These are phyloP conservation scores for Hypoxylon rubiginosum DNA, from an alignment of 2,329 filamentous ascomycete genomes.

Conservation along the genomic window DNA sequence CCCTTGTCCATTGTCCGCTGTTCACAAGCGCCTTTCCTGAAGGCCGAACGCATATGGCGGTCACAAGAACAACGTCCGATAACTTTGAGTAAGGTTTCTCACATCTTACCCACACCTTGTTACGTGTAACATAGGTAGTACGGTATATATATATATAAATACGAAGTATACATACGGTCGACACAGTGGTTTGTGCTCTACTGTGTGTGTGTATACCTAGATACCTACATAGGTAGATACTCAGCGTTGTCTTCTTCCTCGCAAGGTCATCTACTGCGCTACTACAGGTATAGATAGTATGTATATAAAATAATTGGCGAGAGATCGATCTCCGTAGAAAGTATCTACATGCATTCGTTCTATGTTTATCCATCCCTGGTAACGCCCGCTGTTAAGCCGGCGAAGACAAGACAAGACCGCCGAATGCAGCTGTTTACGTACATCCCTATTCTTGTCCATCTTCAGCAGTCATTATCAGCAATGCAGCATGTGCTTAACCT, in stretches of 20 bases:
- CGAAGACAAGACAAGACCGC: conserved; percentile 45
- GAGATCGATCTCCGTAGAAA: conserved; percentile 42
- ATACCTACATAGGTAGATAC: no score
- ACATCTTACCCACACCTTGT: conserved; percentile 22
- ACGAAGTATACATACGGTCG: conserved; percentile 17
- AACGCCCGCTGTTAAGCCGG: conserved; percentile 26
- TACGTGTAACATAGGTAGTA: conserved; percentile 37
- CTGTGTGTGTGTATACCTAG: conserved; percentile 23
- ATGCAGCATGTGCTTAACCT: conserved; percentile 16
- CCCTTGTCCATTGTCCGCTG: conserved; percentile 6
- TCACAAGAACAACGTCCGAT: conserved; percentile 31
- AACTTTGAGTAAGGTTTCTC: conserved; percentile 13
- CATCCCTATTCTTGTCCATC: conserved; percentile 32
- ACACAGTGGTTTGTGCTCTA: conserved; percentile 7
- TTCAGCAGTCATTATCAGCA: conserved; percentile 3
- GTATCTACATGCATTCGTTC: conserved; percentile 13
- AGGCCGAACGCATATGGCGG: conserved; percentile 17
- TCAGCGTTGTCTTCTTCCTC: conserved; percentile 31
- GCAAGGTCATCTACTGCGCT: conserved; percentile 20
- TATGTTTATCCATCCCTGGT: conserved; percentile 39
- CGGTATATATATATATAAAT: conserved; percentile 3
- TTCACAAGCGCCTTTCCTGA: conserved; percentile 21
- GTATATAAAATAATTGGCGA: conserved; percentile 6
- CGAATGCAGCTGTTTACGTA: conserved; percentile 14
- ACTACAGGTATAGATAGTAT: background rate